A percentile compares a stretch with the other conserved stretches of the same genome.
Evolutionary conservation across 768 basidiomycete species (phyloP).

Genomic region (Phylloporus sp.): DNA sequence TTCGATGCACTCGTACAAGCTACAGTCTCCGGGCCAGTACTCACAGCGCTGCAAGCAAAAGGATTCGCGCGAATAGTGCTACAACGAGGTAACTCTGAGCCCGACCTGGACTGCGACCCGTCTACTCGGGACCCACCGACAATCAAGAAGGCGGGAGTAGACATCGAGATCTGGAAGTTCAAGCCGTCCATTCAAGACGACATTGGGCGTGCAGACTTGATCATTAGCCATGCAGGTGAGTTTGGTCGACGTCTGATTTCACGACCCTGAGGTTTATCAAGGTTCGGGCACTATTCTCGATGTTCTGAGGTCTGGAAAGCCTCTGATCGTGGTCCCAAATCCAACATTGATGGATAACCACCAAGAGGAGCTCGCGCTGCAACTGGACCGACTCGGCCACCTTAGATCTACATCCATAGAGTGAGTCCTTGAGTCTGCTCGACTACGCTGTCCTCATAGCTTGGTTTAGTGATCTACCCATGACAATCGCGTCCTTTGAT

Average conservation of each 20-base stretch:
- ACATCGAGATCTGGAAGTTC: slow-evolving; percentile 68
- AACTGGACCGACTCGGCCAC: slow-evolving; percentile 56
- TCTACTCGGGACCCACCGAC: slow-evolving; percentile 14
- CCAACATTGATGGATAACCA: slow-evolving; percentile 87
- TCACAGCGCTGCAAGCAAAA: slow-evolving; percentile 46
- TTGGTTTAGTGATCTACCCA: slow-evolving; percentile 47
- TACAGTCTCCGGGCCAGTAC: slow-evolving; percentile 53
- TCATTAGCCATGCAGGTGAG: slow-evolving; percentile 94
- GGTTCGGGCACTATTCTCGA: slow-evolving; percentile 95
- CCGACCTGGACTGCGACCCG: slow-evolving; percentile 29
- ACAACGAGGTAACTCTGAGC: slow-evolving; percentile 72
- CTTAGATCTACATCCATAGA: slow-evolving; percentile 51
- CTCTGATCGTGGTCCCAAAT: slow-evolving; percentile 88
- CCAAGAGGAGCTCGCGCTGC: slow-evolving; percentile 81
- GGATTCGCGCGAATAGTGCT: slow-evolving; percentile 63
- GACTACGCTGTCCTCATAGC: slow-evolving; percentile 6
- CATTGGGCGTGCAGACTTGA: slow-evolving; percentile 63
- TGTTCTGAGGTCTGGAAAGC: slow-evolving; percentile 68
- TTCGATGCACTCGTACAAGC: slow-evolving; percentile 73
- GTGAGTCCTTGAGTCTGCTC: slow-evolving; percentile 40
- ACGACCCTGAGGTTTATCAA: slow-evolving; percentile 29
- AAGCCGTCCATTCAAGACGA: slow-evolving; percentile 67
- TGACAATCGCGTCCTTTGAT: slow-evolving; percentile 50
- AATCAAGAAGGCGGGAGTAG: slow-evolving; percentile 38
- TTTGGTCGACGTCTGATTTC: background rate